Evolutionary conservation across 2,329 filamentous ascomycete species (phyloP).

Genomic region (Arthrobotrys entomopaga): DNA sequence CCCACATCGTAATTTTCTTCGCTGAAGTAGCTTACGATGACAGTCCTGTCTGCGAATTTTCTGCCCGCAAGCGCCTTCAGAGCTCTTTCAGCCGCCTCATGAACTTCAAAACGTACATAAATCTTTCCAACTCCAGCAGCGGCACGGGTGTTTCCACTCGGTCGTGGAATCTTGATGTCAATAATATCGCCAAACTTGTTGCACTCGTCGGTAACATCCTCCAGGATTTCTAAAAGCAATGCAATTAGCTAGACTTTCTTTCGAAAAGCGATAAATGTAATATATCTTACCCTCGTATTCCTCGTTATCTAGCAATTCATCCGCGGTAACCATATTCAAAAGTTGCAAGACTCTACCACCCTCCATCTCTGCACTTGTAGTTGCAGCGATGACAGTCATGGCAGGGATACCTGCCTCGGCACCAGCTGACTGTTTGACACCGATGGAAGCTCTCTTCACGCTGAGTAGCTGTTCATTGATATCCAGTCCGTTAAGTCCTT

Average conservation of each 20-base stretch:
- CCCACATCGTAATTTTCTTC: constrained; percentile 97
- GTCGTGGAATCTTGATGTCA: constrained; percentile 92
- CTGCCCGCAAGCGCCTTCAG: constrained; percentile 89
- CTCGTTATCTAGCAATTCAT: constrained; percentile 91
- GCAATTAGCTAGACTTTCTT: constrained; percentile 9
- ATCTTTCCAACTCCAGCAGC: constrained; percentile 96
- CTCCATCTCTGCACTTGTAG: constrained; percentile 80
- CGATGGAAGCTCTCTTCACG: constrained; percentile 88
- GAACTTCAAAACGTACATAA: constrained; percentile 88
- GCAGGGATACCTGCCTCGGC: constrained; percentile 96
- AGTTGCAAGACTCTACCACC: constrained; percentile 86
- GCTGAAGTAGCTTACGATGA: constrained; percentile 94
- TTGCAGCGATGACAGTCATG: constrained; percentile 96
- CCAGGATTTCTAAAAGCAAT: constrained; percentile 81
- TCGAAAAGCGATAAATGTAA: background rate
- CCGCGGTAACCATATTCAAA: constrained; percentile 97
- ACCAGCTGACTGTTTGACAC: constrained; percentile 88
- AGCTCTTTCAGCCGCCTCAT: constrained; percentile 82
- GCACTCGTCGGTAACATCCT: constrained; percentile 94
- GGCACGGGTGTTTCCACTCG: constrained; percentile 81
- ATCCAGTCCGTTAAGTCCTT: constrained; percentile 92
- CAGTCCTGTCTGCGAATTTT: constrained; percentile 95
- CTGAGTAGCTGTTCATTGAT: constrained; percentile 86
- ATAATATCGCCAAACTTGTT: constrained; percentile 85
- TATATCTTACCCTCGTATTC: constrained; percentile 84